Evolutionary conservation across 495 filamentous ascomycete species (phyloP), one percentile per base, ranked within the genome.

Genomic region (Halenospora varia): DNA sequence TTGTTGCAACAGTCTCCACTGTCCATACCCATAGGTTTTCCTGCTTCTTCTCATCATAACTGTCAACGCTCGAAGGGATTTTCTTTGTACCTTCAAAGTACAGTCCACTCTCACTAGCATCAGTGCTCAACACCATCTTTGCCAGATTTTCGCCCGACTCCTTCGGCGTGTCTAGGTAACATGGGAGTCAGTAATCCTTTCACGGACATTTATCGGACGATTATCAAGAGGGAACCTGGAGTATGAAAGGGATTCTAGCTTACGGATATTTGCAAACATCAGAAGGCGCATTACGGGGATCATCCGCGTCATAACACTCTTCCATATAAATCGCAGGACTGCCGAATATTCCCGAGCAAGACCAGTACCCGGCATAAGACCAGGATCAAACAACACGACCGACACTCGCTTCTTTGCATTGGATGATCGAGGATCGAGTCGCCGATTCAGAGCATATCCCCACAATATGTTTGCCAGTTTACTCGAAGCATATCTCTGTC

Each of bases 21-120:
- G 76, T 82, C 74, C 74, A 81, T 51, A 64, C 60, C 73, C 73
- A 81, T 48, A 78, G 60, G 63, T 76, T 72, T 23, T 79, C 76
- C 62, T 75, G 73, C 57, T 75, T 75, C 23, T 40, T 58, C 57
- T 68, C 62, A 26, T 72, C 68, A 41, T 75, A 71, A 53, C 74
- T 78, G 20, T 45, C 60, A 25, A 64, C 54, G 55, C 74, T 75
- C 25, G 66, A 72, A 56, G 57, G 62, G 8, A 74, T 73, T 48
- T 64, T 53, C 59, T 68, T 72, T 40, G 13, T 41, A 0, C 68
- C 73, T 44, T 77, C 68, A 58, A 62, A 78, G 57, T 79, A 78
- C 44, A 58, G 57, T 4, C 72, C 75, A 53, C 59, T 71, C 3
- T 61, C 49, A 0, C 70, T 70, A 15, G 66, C 66, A 8, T 62